Evolutionary conservation across 1,284 basidiomycete species (phyloP).

Genomic region (Agroathelia rolfsii): DNA sequence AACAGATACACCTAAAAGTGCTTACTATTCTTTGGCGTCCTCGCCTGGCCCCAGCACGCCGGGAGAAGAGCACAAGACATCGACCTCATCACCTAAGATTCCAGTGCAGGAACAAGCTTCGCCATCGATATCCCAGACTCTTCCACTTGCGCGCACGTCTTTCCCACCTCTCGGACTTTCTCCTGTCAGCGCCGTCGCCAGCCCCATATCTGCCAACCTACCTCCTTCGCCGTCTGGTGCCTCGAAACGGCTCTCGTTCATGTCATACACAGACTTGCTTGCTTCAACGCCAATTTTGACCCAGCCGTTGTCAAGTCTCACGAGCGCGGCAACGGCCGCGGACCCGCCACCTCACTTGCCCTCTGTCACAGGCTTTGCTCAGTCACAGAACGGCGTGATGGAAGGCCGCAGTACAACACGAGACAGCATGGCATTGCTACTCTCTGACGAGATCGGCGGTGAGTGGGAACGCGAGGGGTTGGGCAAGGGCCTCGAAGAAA

Average conservation of each 20-base stretch:
- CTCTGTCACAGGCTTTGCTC: slow-evolving; percentile 36
- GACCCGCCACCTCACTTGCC: slow-evolving; percentile 62
- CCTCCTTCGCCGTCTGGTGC: slow-evolving; percentile 45
- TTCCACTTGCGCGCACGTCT: slow-evolving; percentile 18
- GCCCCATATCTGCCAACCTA: too few relatives aligned
- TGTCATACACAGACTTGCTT: slow-evolving; percentile 78
- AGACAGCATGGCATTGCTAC: slow-evolving; percentile 31
- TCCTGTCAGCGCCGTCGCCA: slow-evolving; percentile 30
- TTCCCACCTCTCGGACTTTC: slow-evolving; percentile 16
- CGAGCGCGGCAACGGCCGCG: slow-evolving; percentile 37
- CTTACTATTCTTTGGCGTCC: too few relatives aligned
- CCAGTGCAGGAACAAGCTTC: too few relatives aligned
- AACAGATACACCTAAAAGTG: too few relatives aligned
- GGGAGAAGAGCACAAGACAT: too few relatives aligned
- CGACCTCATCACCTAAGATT: too few relatives aligned
- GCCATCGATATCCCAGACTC: slow-evolving; percentile 11
- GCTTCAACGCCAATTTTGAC: slow-evolving; percentile 65
- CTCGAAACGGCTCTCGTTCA: slow-evolving; percentile 70
- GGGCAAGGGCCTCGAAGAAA: slow-evolving; percentile 71
- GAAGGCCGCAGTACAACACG: not conserved
- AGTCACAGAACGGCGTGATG: slow-evolving; percentile 13
- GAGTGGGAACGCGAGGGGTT: slow-evolving; percentile 81
- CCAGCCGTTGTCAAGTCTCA: slow-evolving; percentile 62
- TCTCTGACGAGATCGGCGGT: slow-evolving; percentile 59
- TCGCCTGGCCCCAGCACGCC: too few relatives aligned